A percentile compares a stretch with the other conserved stretches of the same genome.
Evolutionary conservation across 192 early-diverging fungal species (phyloP).

Genomic region (Phlyctochytrium arcticum): DNA sequence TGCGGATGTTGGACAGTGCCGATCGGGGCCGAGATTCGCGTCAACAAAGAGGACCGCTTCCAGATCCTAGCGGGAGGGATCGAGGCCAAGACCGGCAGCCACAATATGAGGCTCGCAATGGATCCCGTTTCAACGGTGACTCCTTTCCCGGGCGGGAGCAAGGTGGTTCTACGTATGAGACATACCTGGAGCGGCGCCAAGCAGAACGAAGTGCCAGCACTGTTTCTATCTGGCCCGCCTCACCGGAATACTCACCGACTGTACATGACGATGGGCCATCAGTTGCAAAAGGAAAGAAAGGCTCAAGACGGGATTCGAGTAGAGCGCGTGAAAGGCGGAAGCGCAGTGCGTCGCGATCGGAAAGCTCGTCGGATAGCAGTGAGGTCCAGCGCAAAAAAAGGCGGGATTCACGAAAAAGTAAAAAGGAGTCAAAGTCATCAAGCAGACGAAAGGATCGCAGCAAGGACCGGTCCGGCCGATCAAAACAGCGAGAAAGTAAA

Average conservation of each 20-base stretch:
- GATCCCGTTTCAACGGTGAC: too few species aligned
- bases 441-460: background rate
- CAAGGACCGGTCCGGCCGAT: background rate
- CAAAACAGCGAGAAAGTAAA: slow-evolving; percentile 2
- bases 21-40: too few species aligned
- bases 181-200: slow-evolving; percentile 30
- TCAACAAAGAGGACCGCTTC: too few species aligned
- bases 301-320: slow-evolving; percentile 2
- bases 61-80: too few species aligned
- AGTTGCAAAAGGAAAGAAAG: background rate
- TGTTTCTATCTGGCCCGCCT: slow-evolving; percentile 41
- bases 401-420: slow-evolving; percentile 3
- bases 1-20: too few species aligned
- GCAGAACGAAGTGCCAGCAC: slow-evolving; percentile 27
- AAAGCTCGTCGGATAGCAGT: too few species aligned
- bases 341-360: too few species aligned
- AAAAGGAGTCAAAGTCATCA: background rate
- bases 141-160: too few species aligned
- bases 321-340: background rate
- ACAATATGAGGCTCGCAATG: background rate
- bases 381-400: slow-evolving; percentile 13
- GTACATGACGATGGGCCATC: background rate
- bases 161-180: too few species aligned
- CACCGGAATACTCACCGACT: slow-evolving; percentile 32
- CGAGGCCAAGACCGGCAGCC: too few species aligned